Percentiles rank a stretch among this genome's conserved stretches.
Evolutionary conservation across 1,139 yeast genomes (phyloP).

Genomic region (Suhomyces atakaporum): DNA sequence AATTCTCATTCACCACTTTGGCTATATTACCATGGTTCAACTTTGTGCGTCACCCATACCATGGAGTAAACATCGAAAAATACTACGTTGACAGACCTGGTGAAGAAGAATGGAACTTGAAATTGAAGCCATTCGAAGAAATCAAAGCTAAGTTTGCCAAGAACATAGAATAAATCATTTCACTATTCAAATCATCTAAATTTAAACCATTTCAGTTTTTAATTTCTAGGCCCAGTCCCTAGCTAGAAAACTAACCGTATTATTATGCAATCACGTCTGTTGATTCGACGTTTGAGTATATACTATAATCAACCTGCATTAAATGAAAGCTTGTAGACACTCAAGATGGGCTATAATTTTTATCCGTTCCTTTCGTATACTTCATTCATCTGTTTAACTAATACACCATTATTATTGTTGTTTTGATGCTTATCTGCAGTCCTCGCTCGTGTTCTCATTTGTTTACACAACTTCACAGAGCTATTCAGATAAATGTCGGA

Average conservation of each 20-base stretch:
- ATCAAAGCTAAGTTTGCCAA: slow-evolving; percentile 46
- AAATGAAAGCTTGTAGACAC: too few species aligned
- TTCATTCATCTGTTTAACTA: too few species aligned
- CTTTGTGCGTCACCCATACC: slow-evolving; percentile 78
- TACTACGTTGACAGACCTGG: slow-evolving; percentile 68
- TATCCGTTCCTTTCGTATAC: too few species aligned
- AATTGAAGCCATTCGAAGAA: slow-evolving; percentile 48
- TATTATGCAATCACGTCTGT: slow-evolving; percentile 7
- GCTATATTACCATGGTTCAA: slow-evolving; percentile 83
- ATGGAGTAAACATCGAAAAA: slow-evolving; percentile 71
- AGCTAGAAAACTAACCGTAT: slow-evolving; percentile 1
- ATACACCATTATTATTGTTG: too few species aligned
- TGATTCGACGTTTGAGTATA: slow-evolving; percentile 9
- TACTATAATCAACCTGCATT: slow-evolving; percentile 13
- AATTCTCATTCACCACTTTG: slow-evolving; percentile 63
- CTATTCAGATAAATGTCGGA: too few species aligned
- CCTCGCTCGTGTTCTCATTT: slow-evolving; percentile 9
- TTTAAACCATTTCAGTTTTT: background rate
- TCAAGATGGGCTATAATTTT: too few species aligned
- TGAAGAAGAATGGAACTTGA: slow-evolving; percentile 52
- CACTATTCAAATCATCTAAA: background rate
- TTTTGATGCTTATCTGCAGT: background rate
- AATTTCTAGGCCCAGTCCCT: background rate
- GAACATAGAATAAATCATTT: slow-evolving; percentile 25
- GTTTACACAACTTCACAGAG: slow-evolving; percentile 13